Percentiles rank a stretch among this genome's conserved stretches.
phyloP scores from a whole-genome alignment of 768 basidiomycete species.

The Russula olivacea region DNA sequence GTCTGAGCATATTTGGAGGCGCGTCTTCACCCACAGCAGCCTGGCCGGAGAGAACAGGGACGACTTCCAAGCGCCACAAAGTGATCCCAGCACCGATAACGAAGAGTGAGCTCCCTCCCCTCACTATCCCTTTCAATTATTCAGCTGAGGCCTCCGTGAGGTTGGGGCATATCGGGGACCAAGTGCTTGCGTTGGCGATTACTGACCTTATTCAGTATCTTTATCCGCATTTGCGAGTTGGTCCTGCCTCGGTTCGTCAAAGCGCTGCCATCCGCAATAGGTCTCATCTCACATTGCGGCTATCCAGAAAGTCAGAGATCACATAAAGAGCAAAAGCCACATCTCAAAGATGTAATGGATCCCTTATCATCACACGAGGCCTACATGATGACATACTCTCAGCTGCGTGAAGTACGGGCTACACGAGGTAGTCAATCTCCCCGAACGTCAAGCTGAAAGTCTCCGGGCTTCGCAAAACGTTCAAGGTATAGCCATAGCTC shows the following conservation, averaged over 20 bases:
- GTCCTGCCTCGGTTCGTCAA: not conserved
- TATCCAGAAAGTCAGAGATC: conserved; percentile 8
- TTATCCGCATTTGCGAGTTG: conserved; percentile 6
- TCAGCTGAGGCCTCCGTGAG: not conserved
- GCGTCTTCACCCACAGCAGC: conserved; percentile 11
- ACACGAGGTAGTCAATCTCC: not conserved
- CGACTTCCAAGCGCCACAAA: not conserved
- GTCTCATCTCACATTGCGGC: not conserved
- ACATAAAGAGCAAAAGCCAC: not conserved
- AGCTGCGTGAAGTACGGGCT: conserved; percentile 11
- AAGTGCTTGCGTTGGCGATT: conserved; percentile 1
- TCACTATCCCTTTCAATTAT: not conserved
- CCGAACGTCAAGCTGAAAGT: not conserved
- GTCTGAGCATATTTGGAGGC: not conserved
- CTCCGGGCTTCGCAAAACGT: not conserved
- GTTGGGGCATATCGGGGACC: conserved; percentile 11
- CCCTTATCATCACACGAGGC: not conserved
- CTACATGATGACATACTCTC: not conserved
- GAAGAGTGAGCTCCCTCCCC: not conserved
- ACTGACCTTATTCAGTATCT: conserved; percentile 10
- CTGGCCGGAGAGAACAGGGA: not conserved
- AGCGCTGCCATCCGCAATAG: not conserved
- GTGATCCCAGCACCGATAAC: conserved; percentile 3
- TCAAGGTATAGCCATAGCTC: not conserved
- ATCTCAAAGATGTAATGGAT: conserved; percentile 6